A percentile compares a stretch with the other conserved stretches of the same genome.
Evolutionary conservation across 2,329 filamentous ascomycete species (phyloP).

Genomic region (Sordariomycetes sp.): DNA sequence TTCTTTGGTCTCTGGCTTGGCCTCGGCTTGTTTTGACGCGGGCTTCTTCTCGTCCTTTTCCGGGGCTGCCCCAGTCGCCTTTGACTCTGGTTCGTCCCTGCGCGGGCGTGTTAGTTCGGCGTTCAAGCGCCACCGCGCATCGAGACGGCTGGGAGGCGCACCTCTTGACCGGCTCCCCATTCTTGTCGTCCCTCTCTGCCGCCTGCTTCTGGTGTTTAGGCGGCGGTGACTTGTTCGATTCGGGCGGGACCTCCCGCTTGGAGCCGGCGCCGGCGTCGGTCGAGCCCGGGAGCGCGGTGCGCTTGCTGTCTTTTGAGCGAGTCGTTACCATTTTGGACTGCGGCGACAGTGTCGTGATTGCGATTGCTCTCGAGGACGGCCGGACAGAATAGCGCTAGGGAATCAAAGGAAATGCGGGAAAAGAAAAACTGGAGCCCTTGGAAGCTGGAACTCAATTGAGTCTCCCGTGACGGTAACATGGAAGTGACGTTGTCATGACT

Average conservation of each 20-base stretch:
- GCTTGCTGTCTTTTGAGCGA: neutral
- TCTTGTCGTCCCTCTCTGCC: neutral
- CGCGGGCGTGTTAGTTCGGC: neutral
- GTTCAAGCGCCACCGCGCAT: no score
- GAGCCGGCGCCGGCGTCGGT: neutral
- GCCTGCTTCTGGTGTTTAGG: neutral
- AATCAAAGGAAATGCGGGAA: no score
- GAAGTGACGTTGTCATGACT: neutral
- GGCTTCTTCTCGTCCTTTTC: neutral
- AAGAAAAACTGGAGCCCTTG: no score
- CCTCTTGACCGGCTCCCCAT: neutral
- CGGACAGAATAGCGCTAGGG: no score
- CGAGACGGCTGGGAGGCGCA: neutral
- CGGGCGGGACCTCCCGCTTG: neutral
- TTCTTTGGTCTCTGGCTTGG: neutral
- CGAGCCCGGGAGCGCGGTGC: neutral
- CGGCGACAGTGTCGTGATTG: neutral
- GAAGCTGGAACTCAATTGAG: neutral
- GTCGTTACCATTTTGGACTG: conserved; percentile 1
- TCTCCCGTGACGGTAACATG: neutral
- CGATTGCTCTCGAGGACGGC: neutral
- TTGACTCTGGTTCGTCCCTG: neutral
- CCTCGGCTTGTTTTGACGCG: neutral
- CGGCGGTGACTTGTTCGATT: neutral
- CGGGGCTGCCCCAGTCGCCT: neutral